A percentile compares a stretch with the other conserved stretches of the same genome.
These are phyloP conservation scores for Monosporozyma siamensis DNA, from an alignment of 805 yeast genomes.

Conservation along the genomic window DNA sequence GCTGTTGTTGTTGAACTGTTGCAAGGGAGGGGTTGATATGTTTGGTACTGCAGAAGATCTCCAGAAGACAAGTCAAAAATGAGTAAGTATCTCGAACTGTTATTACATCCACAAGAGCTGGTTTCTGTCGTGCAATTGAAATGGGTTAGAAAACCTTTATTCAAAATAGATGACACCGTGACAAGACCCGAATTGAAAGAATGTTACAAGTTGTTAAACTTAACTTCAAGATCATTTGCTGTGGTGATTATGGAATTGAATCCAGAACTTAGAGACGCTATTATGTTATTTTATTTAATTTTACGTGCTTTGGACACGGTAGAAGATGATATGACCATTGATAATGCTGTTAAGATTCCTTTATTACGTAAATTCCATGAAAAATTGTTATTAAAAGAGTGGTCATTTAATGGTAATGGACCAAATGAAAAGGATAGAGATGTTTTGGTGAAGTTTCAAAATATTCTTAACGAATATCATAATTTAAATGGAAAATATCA, in stretches of 20 bases:
- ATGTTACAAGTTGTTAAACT: slow-evolving; percentile 58
- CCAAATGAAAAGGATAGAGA: slow-evolving; percentile 73
- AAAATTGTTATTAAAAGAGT: slow-evolving; percentile 53
- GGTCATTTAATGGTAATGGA: slow-evolving; percentile 72
- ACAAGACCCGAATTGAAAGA: slow-evolving; percentile 40
- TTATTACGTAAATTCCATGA: slow-evolving; percentile 58
- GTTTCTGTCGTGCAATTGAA: slow-evolving; percentile 56
- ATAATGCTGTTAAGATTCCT: slow-evolving; percentile 61
- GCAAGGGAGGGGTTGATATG: too few relatives aligned
- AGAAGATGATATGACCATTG: slow-evolving; percentile 91
- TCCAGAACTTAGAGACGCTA: slow-evolving; percentile 76
- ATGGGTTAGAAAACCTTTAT: slow-evolving; percentile 43
- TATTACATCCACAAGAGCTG: slow-evolving; percentile 64
- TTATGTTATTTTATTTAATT: slow-evolving; percentile 76
- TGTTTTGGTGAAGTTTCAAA: slow-evolving; percentile 73
- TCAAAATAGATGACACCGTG: slow-evolving; percentile 37
- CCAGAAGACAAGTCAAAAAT: too few relatives aligned
- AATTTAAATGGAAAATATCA: slow-evolving; percentile 66
- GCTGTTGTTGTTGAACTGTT: too few relatives aligned
- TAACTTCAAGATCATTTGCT: slow-evolving; percentile 87
- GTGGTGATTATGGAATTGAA: slow-evolving; percentile 86
- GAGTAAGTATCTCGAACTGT: slow-evolving; percentile 53
- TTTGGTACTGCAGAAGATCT: too few relatives aligned
- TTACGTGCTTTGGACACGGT: slow-evolving; percentile 89
- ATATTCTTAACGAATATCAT: slow-evolving; percentile 61